Conservation (phyloP, 2,329 filamentous ascomycete genomes). For the Microsporum audouinii region DNA sequence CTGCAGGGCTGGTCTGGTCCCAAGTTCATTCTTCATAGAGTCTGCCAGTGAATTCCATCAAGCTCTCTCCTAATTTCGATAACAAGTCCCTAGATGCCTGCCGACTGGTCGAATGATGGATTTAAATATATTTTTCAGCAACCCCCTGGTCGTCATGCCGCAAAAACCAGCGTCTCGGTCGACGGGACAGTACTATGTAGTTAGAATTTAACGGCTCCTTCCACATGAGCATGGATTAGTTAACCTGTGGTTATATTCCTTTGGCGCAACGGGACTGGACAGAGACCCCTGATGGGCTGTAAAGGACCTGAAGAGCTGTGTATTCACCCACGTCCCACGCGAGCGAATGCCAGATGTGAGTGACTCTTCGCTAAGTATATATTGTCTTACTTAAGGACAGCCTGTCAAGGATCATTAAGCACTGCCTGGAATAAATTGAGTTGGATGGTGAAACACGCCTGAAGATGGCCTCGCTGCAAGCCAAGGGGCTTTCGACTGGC, state of each 20-base stretch:
- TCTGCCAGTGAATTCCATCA: no score
- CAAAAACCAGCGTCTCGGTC: no score
- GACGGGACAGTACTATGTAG: no score
- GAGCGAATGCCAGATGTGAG: not conserved
- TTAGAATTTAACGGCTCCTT: no score
- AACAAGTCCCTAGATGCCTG: no score
- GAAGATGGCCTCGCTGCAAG: not conserved
- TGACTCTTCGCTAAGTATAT: not conserved
- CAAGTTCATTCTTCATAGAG: no score
- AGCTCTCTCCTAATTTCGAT: no score
- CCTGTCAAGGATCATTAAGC: not conserved
- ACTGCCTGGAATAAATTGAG: not conserved
- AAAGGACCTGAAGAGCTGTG: not conserved
- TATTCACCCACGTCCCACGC: not conserved
- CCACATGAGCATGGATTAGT: not conserved
- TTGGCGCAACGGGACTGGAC: not conserved
- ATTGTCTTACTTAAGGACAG: not conserved
- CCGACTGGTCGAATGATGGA: no score
- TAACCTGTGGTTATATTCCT: not conserved
- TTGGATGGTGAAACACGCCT: constrained; percentile 2
- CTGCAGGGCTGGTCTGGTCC: no score
- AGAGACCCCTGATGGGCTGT: not conserved
- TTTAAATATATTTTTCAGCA: no score
- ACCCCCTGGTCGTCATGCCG: no score
- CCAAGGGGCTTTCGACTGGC: not conserved